Conservation (phyloP, 371 early-diverging fungal genomes). For the Mortierella sp. region DNA sequence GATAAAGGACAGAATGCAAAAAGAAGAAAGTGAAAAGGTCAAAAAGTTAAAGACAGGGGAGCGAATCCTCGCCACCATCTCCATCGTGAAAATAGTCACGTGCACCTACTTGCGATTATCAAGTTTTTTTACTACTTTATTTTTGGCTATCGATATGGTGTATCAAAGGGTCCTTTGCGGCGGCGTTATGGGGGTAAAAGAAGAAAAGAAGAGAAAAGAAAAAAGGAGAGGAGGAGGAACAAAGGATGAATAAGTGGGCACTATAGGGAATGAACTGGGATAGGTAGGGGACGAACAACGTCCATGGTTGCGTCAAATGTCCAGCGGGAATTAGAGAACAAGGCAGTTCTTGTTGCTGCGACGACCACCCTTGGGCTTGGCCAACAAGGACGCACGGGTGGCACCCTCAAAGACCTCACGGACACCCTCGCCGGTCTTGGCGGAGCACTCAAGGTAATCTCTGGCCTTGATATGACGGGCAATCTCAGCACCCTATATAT, state of each 20-base stretch:
- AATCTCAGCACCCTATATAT: conserved; percentile 76
- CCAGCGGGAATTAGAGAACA: conserved; percentile 60
- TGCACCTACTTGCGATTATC: background rate
- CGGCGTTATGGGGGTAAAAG: background rate
- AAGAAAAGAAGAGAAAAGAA: background rate
- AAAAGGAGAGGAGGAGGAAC: background rate
- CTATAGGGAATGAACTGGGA: background rate
- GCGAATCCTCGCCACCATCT: background rate
- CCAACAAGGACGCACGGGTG: conserved; percentile 87
- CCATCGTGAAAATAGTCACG: background rate
- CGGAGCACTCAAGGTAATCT: conserved; percentile 96
- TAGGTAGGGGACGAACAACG: background rate
- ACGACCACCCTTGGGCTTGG: conserved; percentile 51
- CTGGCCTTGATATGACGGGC: conserved; percentile 89
- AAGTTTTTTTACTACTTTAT: background rate
- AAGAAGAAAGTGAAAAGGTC: background rate
- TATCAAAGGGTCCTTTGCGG: background rate
- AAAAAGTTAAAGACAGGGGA: background rate
- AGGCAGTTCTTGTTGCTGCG: conserved; percentile 66
- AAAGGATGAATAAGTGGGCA: background rate
- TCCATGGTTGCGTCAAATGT: background rate
- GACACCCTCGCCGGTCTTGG: conserved; percentile 93
- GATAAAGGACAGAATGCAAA: background rate
- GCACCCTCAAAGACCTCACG: conserved; percentile 95
- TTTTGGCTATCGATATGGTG: no score